phyloP scores from a whole-genome alignment of 75 land plant species.

The Larix kaempferi region DNA sequence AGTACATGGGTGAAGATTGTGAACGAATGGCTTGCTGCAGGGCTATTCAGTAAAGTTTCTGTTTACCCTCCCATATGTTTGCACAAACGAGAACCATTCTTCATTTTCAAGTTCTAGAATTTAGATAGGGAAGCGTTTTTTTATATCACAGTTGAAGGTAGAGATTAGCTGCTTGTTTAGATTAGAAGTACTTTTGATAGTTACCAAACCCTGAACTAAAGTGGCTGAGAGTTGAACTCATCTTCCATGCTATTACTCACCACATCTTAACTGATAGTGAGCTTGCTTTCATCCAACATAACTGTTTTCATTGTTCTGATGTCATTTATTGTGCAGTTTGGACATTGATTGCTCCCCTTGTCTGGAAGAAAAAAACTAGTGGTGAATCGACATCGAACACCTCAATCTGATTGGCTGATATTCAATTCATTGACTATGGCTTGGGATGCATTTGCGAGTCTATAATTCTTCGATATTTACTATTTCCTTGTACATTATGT shows the following conservation, averaged over 20 bases:
- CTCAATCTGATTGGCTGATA: neutral
- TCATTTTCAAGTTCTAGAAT: neutral
- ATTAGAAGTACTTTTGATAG: neutral
- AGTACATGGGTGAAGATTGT: constrained; percentile 93
- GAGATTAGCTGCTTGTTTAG: neutral
- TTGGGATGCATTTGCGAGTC: neutral
- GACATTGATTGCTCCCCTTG: constrained; percentile 59
- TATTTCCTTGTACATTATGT: constrained; percentile 4
- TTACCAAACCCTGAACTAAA: neutral
- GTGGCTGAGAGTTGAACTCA: too few species aligned
- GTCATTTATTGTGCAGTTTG: constrained; percentile 48
- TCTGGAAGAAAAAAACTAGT: constrained; percentile 34
- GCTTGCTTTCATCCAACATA: too few species aligned
- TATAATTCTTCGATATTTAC: neutral
- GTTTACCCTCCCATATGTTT: neutral
- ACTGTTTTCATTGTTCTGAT: neutral
- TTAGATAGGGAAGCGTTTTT: too few species aligned
- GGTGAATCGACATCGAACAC: neutral
- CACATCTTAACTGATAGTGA: neutral
- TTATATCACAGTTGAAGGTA: neutral
- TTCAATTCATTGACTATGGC: neutral
- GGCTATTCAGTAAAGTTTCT: constrained; percentile 63
- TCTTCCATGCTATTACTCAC: neutral
- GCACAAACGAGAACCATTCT: neutral
- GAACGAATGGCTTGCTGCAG: constrained; percentile 85